Evolutionary conservation across 78 protist species (phyloP), one percentile per base, ranked within the genome.

Genomic region (Cavenderia fasciculata): DNA sequence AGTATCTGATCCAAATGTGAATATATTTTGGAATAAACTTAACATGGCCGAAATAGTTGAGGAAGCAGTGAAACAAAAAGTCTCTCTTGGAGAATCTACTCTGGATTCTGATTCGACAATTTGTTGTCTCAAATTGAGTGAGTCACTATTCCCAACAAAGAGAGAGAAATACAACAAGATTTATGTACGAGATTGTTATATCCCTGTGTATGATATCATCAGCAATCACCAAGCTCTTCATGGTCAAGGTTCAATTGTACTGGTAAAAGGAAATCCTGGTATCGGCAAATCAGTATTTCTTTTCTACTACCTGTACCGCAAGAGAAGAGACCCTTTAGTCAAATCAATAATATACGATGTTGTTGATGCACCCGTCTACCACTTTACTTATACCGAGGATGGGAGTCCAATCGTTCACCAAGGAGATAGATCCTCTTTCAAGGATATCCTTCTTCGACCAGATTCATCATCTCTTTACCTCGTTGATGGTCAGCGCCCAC

Each of bases 211-310:
- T 54, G 61, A 54, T 18, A 7, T 54, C 8, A 54, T 54, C 5
- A 54, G 5, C 61, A 54, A 54, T 18, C 5, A n/a, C n/a, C n/a
- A n/a, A n/a, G n/a, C n/a, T n/a, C n/a, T 54, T 18, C 29, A 54
- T n/a, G n/a, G n/a, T 18, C 61, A 18, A 54, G 16, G 14, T 5
- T 12, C 5, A n/a, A 54, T 23, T 18, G 61, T 54, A 12, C n/a
- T 54, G n/a, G 14, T 54, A 54, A 54, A 54, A 4, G 61, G 61
- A 54, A 54, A 54, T 23, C 61, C 61, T 18, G 61, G 61, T 18
- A 54, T 54, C n/a, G 61, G 61, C 14, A 54, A 54, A 54, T 54
- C 61, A 54, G 14, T 54, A 54, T 54, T 54, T 23, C 61, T 54
- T 54, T 54, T 6, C 8, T 54, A 54, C n/a, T 54, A 54, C n/a